Evolutionary conservation across 768 basidiomycete species (phyloP), one percentile per base, ranked within the genome.

Genomic region (Leccinum pellstonianum): DNA sequence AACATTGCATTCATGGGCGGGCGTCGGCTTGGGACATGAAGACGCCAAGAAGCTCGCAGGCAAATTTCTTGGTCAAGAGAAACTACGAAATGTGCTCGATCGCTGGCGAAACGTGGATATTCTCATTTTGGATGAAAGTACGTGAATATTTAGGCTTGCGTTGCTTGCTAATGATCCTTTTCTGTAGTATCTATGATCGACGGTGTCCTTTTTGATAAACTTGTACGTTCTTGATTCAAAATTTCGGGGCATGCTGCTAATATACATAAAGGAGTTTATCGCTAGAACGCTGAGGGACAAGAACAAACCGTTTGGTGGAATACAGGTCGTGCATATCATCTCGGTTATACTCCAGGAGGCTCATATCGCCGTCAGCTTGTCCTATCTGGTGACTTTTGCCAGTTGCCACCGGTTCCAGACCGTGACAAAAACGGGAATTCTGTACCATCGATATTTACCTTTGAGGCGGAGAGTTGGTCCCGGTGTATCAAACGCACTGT

Each of bases 331-430:
- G n/a, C 7, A 56, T 56, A n/a, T 47, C 10, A 15, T 46, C 15
- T 59, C 14, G 2, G 29, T n/a, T 21, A 25, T n/a, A 10, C 43
- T 37, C 33, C 27, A 41, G 12, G 43, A 48, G 7, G 46, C 52
- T 59, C 56, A 61, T 41, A 15, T 17, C 17, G 10, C 57, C 27
- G 17, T n/a, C 59, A 94, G 88, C 82, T 95, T 55, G 80, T 91
- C 35, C 76, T 95, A 4, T 93, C 88, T 8, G 94, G 94, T 7
- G 94, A 97, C 69, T 95, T 95, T 72, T 95, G 86, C 69, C 93
- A 97, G 72, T 79, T 97, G 0, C 94, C 94, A 10, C 94, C 94
- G 1, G 91, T 95, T 0, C 78, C 82, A 12, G 77, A 76, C 35
- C 73, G 80, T 64, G 66, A 81, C 73, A 70, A 77, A 67, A 76